Base-by-base conservation (phyloP, 495 filamentous ascomycete species). In the Trichoderma gamsii region DNA sequence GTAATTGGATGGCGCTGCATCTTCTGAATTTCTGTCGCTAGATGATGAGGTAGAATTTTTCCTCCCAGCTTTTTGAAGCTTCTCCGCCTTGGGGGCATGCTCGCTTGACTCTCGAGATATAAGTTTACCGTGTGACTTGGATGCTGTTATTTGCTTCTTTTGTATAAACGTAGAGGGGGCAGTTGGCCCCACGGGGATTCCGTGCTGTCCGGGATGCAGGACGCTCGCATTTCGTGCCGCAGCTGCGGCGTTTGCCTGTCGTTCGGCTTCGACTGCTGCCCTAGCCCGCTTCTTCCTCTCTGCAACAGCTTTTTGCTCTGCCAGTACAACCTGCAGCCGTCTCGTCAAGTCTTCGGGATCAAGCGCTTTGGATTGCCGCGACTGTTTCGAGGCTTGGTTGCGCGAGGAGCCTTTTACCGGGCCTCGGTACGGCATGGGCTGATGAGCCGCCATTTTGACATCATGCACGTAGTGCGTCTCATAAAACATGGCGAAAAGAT, bases 311-410 rank as follows among this genome's bases (percentile, higher is more conserved):
- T 77, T 78, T 59, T 79, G 78, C 61, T 84, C 79, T 27, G 78
- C 80, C 41, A 81, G 74, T 7, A 81, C 76, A 13, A 79, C 35
- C 66, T 81, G 73, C 16, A 86, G 75, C 1, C 83, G 78, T 13
- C 77, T 74, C 27, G 76, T 76, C 41, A 86, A 73, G 44, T 86
- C 84, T 43, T 82, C 79, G 0, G 83, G 74, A 64, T 86, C 83
- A 63, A 85, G 80, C 21, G 78, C 76, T 29, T 81, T 61, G 56
- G 56, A 75, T 41, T 80, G 78, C 67, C 79, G 69, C 35, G 49
- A 61, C 7, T 18, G 67, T 29, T 64, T 64, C 16, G 56, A 32
- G 11, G 25, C 49, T n/a, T 46, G 67, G 66, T 41, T 27, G 56
- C 56, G 23, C 9, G 56, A 61, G 3, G 56, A 27, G 23, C 15